A percentile compares a stretch with the other conserved stretches of the same genome.
Evolutionary conservation across 352 stramenopile genomes (phyloP).

Genomic region (Albugo laibachii): DNA sequence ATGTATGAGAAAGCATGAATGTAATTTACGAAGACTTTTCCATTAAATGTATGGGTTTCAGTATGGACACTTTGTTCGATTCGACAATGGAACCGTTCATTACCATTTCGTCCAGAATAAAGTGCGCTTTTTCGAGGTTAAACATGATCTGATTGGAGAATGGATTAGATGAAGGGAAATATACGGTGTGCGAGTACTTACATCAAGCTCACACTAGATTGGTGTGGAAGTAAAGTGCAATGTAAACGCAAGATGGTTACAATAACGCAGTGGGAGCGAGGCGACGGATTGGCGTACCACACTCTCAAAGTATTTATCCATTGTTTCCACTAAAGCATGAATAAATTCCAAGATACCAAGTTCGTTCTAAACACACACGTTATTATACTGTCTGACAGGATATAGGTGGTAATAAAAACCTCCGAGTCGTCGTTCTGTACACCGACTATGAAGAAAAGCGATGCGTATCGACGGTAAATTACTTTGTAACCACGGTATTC

Average conservation of each 20-base stretch:
- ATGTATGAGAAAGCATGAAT: too few relatives aligned
- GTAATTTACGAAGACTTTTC: constrained; percentile 79
- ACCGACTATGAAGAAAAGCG: constrained; percentile 99
- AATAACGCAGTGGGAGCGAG: not conserved
- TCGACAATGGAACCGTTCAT: constrained; percentile 99
- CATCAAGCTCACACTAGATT: constrained; percentile 58
- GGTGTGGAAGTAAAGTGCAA: not conserved
- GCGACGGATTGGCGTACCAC: constrained; percentile 48
- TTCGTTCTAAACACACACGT: constrained; percentile 83
- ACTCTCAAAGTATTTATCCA: constrained; percentile 98
- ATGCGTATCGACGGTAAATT: constrained; percentile 97
- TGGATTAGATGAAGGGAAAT: not conserved
- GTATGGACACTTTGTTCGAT: constrained; percentile 97
- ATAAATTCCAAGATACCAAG: constrained; percentile 99
- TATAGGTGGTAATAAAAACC: constrained; percentile 16
- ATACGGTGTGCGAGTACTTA: constrained; percentile 15
- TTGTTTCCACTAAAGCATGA: constrained; percentile 97
- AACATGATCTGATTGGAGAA: constrained; percentile 70
- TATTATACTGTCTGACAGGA: not conserved
- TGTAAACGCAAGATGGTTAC: not conserved
- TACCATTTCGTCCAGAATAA: constrained; percentile 91
- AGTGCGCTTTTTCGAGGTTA: constrained; percentile 83
- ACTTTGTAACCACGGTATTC: constrained; percentile 99
- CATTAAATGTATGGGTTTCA: constrained; percentile 97
- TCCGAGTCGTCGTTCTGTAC: constrained; percentile 90